Percentiles rank a stretch among this genome's conserved stretches.
Evolutionary conservation across 2,329 filamentous ascomycete species (phyloP).

Genomic region (Phyllosticta citribraziliensis): DNA sequence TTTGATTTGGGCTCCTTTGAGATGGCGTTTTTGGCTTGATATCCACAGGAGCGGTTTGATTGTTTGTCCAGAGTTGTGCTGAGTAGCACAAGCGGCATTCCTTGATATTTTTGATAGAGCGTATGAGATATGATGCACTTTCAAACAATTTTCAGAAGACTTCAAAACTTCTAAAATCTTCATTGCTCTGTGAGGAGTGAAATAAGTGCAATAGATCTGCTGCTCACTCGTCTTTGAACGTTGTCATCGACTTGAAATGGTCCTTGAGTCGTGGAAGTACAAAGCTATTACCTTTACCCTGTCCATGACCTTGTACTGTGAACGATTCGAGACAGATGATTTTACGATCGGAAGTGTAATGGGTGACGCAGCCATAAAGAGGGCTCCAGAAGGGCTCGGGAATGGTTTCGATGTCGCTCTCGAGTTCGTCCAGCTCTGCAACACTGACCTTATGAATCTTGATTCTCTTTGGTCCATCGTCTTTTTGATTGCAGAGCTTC

Average conservation of each 20-base stretch:
- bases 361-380: neutral
- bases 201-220: neutral
- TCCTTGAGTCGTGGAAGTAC: neutral
- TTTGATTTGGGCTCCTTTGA: too few relatives aligned
- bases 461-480: neutral
- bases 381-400: neutral
- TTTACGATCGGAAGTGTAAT: conserved; percentile 2
- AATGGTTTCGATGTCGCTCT: neutral
- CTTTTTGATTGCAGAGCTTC: neutral
- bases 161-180: too few relatives aligned
- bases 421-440: neutral
- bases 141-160: too few relatives aligned
- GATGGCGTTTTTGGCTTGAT: too few relatives aligned
- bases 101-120: too few relatives aligned
- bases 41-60: too few relatives aligned
- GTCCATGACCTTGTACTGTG: conserved; percentile 1
- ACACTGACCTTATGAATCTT: neutral
- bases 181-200: too few relatives aligned
- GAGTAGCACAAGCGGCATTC: too few relatives aligned
- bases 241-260: neutral
- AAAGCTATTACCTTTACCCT: neutral
- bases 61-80: too few relatives aligned
- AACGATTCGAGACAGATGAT: conserved; percentile 3
- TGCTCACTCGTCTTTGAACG: neutral
- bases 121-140: too few relatives aligned